phyloP scores from a whole-genome alignment of 306 rosid genomes.

The Cicer cuneatum region DNA sequence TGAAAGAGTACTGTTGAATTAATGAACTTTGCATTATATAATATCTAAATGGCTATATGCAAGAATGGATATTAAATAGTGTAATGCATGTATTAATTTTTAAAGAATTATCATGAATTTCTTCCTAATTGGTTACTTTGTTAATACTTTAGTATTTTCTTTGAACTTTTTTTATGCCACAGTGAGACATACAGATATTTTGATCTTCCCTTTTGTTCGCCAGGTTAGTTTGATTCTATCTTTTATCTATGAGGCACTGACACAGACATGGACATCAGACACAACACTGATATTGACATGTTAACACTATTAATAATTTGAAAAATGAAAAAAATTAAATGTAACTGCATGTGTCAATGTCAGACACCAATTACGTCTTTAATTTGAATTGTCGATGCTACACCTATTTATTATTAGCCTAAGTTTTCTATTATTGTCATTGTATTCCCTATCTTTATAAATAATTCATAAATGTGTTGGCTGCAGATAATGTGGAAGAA shows the following conservation, averaged over 20 bases:
- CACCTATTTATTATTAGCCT: no score
- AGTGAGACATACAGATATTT: slow-evolving; percentile 62
- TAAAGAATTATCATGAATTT: slow-evolving; percentile 24
- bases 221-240: slow-evolving; percentile 46
- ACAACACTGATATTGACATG: no score
- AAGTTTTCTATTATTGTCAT: background rate
- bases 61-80: slow-evolving; percentile 15
- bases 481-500: slow-evolving; percentile 54
- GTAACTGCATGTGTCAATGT: no score
- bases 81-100: background rate
- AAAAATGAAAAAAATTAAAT: no score
- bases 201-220: slow-evolving; percentile 61
- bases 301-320: no score
- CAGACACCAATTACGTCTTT: no score
- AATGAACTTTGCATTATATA: background rate
- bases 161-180: slow-evolving; percentile 22
- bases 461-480: slow-evolving; percentile 28
- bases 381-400: no score
- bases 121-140: slow-evolving; percentile 15
- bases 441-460: background rate
- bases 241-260: no score
- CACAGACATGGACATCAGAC: no score
- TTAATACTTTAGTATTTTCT: slow-evolving; percentile 27
- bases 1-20: slow-evolving; percentile 1
- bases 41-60: background rate